Evolutionary conservation across 2,329 filamentous ascomycete species (phyloP), one percentile per base, ranked within the genome.

Genomic region (Sphaerulina musiva): DNA sequence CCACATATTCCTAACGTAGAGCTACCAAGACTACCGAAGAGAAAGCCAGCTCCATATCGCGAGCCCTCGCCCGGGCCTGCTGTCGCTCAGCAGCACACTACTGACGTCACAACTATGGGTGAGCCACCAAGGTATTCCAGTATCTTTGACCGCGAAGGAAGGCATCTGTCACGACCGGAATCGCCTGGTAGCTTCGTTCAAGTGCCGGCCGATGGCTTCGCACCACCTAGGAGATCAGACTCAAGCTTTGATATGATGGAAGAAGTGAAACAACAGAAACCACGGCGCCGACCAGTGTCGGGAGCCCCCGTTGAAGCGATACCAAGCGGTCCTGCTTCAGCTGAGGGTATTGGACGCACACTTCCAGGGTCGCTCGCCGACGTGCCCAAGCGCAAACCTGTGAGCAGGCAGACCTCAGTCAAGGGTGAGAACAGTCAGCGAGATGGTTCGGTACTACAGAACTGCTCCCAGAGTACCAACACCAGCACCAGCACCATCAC

Each of bases 81-180:
- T 17, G 44, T 44, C 29, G 12, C 20, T 48, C 50, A 51, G 50
- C 31, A 49, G 38, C n/a, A 46, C 40, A 23, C 41, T 52, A 42
- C 41, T 32, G 55, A 36, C 52, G 69, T 71, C 31, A 69, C 70
- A 38, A 66, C 70, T 9, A 61, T 72, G 12, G 59, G 64, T 49
- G 66, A 72, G 4, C 74, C 73, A 23, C 74, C 74, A 9, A 63
- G 73, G 20, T 75, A 77, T 55, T 77, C 74, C 6, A 69, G 70
- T 2, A 63, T 76, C 40, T 69, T 75, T 48, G 68, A 63, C 46
- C 46, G 39, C 7, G 59, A 71, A 26, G 72, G 73, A 42, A 64
- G 63, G 36, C 65, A 64, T 17, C 53, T 66, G 34, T 39, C 57
- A 4, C 59, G 68, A 10, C 68, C 68, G 23, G 67, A 71, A 44